These are phyloP conservation scores for Aristolochia californica DNA, from an alignment of 164 flowering plant species.

Conservation along the genomic window DNA sequence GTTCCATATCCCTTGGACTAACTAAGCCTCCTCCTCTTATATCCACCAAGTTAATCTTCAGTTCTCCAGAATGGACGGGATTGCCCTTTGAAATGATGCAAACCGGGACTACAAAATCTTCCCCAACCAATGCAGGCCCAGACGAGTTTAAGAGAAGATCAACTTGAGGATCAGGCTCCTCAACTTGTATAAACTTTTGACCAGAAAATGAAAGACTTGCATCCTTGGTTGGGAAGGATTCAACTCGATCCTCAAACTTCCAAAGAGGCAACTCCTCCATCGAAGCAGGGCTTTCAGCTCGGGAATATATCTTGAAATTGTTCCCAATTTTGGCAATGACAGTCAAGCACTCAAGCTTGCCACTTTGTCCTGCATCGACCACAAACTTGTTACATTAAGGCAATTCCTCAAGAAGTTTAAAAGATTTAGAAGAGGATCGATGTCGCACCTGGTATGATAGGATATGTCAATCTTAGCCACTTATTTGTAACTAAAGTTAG, in stretches of 20 bases:
- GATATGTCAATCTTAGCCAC: constrained; percentile 82
- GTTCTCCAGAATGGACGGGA: constrained; percentile 62
- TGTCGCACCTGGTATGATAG: constrained; percentile 58
- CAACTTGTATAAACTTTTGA: constrained; percentile 81
- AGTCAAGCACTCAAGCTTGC: constrained; percentile 90
- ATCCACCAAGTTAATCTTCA: constrained; percentile 93
- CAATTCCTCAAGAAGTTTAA: background rate
- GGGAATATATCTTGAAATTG: constrained; percentile 67
- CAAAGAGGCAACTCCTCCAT: constrained; percentile 89
- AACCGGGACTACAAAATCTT: constrained; percentile 68
- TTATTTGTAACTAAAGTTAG: constrained; percentile 48
- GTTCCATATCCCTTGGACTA: constrained; percentile 80
- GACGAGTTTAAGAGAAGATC: constrained; percentile 54
- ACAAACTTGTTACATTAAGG: constrained; percentile 6
- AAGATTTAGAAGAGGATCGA: constrained; percentile 3
- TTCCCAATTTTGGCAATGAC: constrained; percentile 61
- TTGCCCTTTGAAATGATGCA: constrained; percentile 66
- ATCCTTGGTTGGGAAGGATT: constrained; percentile 77
- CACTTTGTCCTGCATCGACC: constrained; percentile 67
- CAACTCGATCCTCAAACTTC: constrained; percentile 84
- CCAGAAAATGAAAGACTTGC: constrained; percentile 71
- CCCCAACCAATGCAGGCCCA: constrained; percentile 93
- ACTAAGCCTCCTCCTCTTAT: constrained; percentile 73
- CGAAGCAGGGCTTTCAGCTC: constrained; percentile 96
- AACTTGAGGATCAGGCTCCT: constrained; percentile 80